phyloP scores from a whole-genome alignment of 1,139 yeast species.

The Lodderomyces margitis region DNA sequence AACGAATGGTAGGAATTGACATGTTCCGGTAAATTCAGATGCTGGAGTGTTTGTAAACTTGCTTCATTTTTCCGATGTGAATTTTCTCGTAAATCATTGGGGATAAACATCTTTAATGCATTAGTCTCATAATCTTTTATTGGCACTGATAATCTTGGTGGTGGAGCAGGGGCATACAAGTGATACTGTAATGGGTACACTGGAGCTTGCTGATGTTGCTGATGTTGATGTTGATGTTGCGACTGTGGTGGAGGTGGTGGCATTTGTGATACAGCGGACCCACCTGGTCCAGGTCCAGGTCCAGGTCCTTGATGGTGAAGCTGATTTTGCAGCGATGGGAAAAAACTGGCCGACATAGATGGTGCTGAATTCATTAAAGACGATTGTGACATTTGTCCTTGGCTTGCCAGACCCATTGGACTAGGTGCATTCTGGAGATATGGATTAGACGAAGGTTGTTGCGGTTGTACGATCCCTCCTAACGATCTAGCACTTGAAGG shows the following conservation, averaged over 20 bases:
- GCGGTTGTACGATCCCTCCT: slow-evolving; percentile 2
- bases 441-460: neutral
- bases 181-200: slow-evolving; percentile 77
- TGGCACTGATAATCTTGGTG: slow-evolving; percentile 63
- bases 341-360: neutral
- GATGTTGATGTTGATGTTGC: slow-evolving; percentile 7
- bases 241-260: slow-evolving; percentile 11
- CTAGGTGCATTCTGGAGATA: slow-evolving; percentile 3
- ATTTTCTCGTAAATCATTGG: slow-evolving; percentile 68
- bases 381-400: slow-evolving; percentile 1
- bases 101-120: slow-evolving; percentile 67
- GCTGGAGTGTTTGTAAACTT: slow-evolving; percentile 63
- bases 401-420: slow-evolving; percentile 3
- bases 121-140: slow-evolving; percentile 69
- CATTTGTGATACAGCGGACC: too few relatives aligned
- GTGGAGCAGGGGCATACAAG: slow-evolving; percentile 86
- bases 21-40: slow-evolving; percentile 66
- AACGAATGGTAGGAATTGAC: slow-evolving; percentile 84
- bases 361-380: neutral
- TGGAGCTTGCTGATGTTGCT: slow-evolving; percentile 14
- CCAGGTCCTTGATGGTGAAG: neutral
- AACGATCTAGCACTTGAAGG: slow-evolving; percentile 4
- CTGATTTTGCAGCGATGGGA: neutral
- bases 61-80: slow-evolving; percentile 79
- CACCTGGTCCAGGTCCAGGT: too few relatives aligned